phyloP scores from a whole-genome alignment of 768 basidiomycete species.

The Leucocoprinus leucothites region DNA sequence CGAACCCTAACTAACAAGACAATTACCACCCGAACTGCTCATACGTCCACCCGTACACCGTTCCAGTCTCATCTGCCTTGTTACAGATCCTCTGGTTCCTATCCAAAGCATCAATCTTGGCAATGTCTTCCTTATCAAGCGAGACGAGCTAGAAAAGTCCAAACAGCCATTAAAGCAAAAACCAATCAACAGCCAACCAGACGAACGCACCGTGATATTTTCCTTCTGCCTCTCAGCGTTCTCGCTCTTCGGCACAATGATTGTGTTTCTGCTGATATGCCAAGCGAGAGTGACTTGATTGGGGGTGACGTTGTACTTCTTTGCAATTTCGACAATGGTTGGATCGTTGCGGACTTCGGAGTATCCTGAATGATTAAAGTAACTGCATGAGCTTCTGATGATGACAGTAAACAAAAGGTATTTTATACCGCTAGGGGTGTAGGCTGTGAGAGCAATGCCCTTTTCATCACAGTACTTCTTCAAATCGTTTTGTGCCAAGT shows the following conservation, averaged over 20 bases:
- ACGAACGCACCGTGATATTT: conserved; percentile 37
- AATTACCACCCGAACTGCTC: conserved; percentile 8
- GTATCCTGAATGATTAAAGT: conserved; percentile 28
- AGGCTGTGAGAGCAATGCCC: conserved; percentile 48
- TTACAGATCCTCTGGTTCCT: conserved; percentile 8
- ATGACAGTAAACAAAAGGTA: not conserved
- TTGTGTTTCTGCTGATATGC: conserved; percentile 43
- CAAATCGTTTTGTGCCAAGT: conserved; percentile 47
- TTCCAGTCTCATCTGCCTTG: conserved; percentile 2
- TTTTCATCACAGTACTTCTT: conserved; percentile 44
- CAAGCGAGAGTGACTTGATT: conserved; percentile 51
- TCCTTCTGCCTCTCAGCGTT: conserved; percentile 45
- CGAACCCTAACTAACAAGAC: not conserved
- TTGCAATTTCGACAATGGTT: conserved; percentile 38
- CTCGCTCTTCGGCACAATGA: conserved; percentile 45
- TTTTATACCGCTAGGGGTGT: conserved; percentile 40
- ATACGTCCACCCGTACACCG: conserved; percentile 1
- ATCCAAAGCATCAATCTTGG: conserved; percentile 3
- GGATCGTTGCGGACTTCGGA: conserved; percentile 43
- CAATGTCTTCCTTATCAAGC: conserved; percentile 1
- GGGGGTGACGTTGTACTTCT: conserved; percentile 42
- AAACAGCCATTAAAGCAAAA: conserved; percentile 15
- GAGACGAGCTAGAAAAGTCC: not conserved
- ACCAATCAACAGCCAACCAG: no score
- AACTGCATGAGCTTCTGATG: no score